Evolutionary conservation across 768 basidiomycete species (phyloP).

Genomic region (Lactifluus hygrophoroides): DNA sequence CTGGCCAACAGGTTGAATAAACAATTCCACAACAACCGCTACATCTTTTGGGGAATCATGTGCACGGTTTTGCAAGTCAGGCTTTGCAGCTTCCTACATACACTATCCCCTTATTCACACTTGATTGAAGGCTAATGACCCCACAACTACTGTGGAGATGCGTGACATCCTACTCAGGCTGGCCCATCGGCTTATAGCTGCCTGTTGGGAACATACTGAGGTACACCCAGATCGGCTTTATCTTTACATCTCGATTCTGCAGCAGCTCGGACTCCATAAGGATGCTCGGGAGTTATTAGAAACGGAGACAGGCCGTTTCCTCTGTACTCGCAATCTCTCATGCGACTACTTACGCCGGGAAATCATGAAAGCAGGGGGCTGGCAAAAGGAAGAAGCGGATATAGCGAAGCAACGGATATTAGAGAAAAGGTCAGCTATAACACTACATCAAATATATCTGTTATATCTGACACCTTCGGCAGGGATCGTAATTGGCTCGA

Average conservation of each 20-base stretch:
- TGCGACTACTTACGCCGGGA: slow-evolving; percentile 72
- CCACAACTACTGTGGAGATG: slow-evolving; percentile 51
- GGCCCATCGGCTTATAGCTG: slow-evolving; percentile 63
- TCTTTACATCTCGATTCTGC: slow-evolving; percentile 63
- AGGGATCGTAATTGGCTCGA: slow-evolving; percentile 85
- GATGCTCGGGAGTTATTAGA: slow-evolving; percentile 64
- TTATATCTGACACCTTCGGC: slow-evolving; percentile 3
- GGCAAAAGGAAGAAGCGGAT: slow-evolving; percentile 52
- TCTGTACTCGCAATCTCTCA: slow-evolving; percentile 61
- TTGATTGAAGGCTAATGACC: slow-evolving; percentile 55
- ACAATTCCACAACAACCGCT: slow-evolving; percentile 73
- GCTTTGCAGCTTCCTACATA: not conserved
- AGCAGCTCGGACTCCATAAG: slow-evolving; percentile 56
- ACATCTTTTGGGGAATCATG: slow-evolving; percentile 77
- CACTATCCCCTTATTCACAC: not conserved
- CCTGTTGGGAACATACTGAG: slow-evolving; percentile 55
- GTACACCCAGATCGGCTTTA: slow-evolving; percentile 67
- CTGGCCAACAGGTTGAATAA: slow-evolving; percentile 76
- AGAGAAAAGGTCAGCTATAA: slow-evolving; percentile 45
- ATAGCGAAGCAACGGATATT: slow-evolving; percentile 49
- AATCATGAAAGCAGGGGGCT: slow-evolving; percentile 51
- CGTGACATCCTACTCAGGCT: slow-evolving; percentile 64
- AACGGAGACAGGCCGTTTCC: slow-evolving; percentile 55
- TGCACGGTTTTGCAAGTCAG: slow-evolving; percentile 70
- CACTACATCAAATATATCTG: not conserved